phyloP scores from a whole-genome alignment of 441 rosid genomes.

The Capsella rubella region DNA sequence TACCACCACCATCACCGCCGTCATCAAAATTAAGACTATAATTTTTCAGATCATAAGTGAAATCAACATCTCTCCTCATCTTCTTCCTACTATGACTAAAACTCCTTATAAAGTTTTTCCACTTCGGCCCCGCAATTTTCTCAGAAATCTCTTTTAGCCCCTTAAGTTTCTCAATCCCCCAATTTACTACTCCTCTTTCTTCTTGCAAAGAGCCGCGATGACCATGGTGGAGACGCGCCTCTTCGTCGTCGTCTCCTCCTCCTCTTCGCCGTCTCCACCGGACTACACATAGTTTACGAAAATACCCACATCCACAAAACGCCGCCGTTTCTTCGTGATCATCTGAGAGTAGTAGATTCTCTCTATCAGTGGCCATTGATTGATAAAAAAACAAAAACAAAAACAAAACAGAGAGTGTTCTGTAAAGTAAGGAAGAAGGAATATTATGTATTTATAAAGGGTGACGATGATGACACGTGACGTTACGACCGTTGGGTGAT shows the following conservation, averaged over 20 bases:
- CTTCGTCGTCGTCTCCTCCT: slow-evolving; percentile 8
- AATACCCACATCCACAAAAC: slow-evolving; percentile 51
- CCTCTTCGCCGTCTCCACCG: slow-evolving; percentile 41
- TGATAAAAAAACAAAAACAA: neutral
- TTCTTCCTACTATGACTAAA: slow-evolving; percentile 47
- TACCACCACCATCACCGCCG: slow-evolving; percentile 46
- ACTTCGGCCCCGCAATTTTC: slow-evolving; percentile 60
- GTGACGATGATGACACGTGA: slow-evolving; percentile 28
- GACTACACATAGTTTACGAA: slow-evolving; percentile 26
- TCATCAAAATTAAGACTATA: slow-evolving; percentile 84
- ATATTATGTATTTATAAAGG: neutral
- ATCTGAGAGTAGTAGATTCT: slow-evolving; percentile 37
- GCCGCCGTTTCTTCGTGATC: slow-evolving; percentile 44
- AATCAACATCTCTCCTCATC: slow-evolving; percentile 52
- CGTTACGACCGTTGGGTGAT: slow-evolving; percentile 23
- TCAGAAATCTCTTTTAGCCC: slow-evolving; percentile 57
- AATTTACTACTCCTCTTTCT: slow-evolving; percentile 44
- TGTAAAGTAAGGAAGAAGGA: neutral
- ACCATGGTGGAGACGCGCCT: neutral
- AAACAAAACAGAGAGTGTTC: neutral
- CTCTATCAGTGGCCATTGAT: slow-evolving; percentile 35
- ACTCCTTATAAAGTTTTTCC: slow-evolving; percentile 69
- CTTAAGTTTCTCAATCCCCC: slow-evolving; percentile 52
- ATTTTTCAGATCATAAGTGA: slow-evolving; percentile 67
- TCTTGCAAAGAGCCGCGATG: slow-evolving; percentile 28